phyloP scores from a whole-genome alignment of 2,329 filamentous ascomycete genomes.

The Blumeria graminis region DNA sequence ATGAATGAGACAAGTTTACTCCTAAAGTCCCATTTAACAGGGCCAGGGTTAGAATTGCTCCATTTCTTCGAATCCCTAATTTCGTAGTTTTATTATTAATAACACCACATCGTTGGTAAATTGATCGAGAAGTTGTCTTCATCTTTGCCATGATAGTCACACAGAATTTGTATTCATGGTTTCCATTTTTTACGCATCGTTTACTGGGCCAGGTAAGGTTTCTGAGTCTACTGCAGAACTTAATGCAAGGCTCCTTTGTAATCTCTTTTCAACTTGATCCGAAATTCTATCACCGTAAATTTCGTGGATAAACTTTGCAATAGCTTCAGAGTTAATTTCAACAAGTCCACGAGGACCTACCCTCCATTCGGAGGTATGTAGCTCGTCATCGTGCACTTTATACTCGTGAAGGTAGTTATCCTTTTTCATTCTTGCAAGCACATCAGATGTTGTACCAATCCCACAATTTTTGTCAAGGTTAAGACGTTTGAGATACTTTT shows the following conservation, averaged over 20 bases:
- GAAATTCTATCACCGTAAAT: conserved; percentile 26
- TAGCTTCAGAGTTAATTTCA: conserved; percentile 57
- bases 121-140: too few species aligned
- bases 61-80: too few species aligned
- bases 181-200: too few species aligned
- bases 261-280: conserved; percentile 31
- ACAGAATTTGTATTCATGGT: too few species aligned
- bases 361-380: conserved; percentile 58
- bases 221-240: too few species aligned
- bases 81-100: too few species aligned
- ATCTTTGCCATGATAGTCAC: too few species aligned
- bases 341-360: conserved; percentile 68
- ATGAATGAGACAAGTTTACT: too few species aligned
- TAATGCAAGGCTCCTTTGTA: conserved; percentile 31
- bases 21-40: too few species aligned
- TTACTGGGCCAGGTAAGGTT: too few species aligned
- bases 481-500: conserved; percentile 47
- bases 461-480: conserved; percentile 54
- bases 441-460: conserved; percentile 47
- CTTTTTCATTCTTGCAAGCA: conserved; percentile 49
- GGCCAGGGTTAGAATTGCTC: too few species aligned
- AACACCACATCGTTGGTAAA: too few species aligned
- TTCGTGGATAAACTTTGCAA: conserved; percentile 41
- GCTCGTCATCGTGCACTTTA: conserved; percentile 41
- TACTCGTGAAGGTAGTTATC: conserved; percentile 68